Percentiles rank a stretch among this genome's conserved stretches.
Evolutionary conservation across 1,284 basidiomycete genomes (phyloP).

Genomic region (Bjerkandera adusta): DNA sequence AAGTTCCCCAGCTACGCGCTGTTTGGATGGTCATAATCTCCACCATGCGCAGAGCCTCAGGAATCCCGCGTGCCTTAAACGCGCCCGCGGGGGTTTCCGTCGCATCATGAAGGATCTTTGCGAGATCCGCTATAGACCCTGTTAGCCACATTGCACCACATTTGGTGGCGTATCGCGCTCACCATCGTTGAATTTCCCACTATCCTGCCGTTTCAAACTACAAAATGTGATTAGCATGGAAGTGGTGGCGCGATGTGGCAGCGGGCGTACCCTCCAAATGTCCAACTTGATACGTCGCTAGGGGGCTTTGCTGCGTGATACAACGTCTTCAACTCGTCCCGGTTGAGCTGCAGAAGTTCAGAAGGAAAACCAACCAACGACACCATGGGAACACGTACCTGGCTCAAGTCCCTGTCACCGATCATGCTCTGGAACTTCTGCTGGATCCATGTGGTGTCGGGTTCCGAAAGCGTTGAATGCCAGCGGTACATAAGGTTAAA

Average conservation of each 20-base stretch:
- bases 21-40: constrained; percentile 75
- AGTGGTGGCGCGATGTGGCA: neutral
- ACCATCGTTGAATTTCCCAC: constrained; percentile 13
- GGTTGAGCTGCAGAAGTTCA: constrained; percentile 4
- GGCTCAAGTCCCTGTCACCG: constrained; percentile 3
- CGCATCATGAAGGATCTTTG: constrained; percentile 56
- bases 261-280: constrained; percentile 5
- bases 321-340: constrained; percentile 1
- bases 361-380: no score
- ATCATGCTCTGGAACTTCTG: constrained; percentile 46
- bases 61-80: constrained; percentile 72
- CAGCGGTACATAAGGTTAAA: constrained; percentile 75
- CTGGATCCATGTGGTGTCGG: constrained; percentile 63
- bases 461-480: constrained; percentile 63
- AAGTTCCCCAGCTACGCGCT: constrained; percentile 69
- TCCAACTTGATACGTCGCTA: constrained; percentile 12
- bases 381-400: constrained; percentile 1
- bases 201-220: constrained; percentile 10
- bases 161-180: neutral
- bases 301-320: constrained; percentile 3
- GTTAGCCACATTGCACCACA: neutral
- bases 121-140: constrained; percentile 6
- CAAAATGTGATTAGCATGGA: neutral
- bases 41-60: constrained; percentile 63
- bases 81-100: constrained; percentile 67